Conservation (phyloP, 129 eudicot species). For the Lactuca sativa region DNA sequence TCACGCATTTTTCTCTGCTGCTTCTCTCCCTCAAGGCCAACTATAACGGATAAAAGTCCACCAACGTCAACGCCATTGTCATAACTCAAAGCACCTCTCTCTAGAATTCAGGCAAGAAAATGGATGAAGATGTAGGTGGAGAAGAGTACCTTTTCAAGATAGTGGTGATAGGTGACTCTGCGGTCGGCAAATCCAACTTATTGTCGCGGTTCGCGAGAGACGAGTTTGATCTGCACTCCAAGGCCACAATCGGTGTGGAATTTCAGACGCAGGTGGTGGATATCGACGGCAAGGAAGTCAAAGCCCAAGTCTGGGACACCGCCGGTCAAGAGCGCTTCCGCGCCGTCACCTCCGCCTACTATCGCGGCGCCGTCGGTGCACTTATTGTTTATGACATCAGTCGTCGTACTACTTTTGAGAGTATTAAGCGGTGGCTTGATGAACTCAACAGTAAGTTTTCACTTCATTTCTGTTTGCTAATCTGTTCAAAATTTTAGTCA, state of each 20-base stretch:
- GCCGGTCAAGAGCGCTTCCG: slow-evolving; percentile 97
- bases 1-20: slow-evolving; percentile 37
- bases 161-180: slow-evolving; percentile 91
- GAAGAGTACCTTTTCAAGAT: slow-evolving; percentile 93
- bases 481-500: not conserved
- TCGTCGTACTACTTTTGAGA: slow-evolving; percentile 70
- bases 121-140: slow-evolving; percentile 54
- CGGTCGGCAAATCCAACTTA: slow-evolving; percentile 78
- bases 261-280: slow-evolving; percentile 87
- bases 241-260: slow-evolving; percentile 95
- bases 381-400: slow-evolving; percentile 85
- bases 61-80: slow-evolving; percentile 23
- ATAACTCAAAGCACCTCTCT: slow-evolving; percentile 1
- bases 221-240: slow-evolving; percentile 81
- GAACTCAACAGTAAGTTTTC: slow-evolving; percentile 70
- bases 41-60: slow-evolving; percentile 1
- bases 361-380: slow-evolving; percentile 96
- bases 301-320: slow-evolving; percentile 97
- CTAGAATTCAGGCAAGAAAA: not conserved
- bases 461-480: not conserved
- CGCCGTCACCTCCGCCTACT: slow-evolving; percentile 95
- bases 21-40: slow-evolving; percentile 21
- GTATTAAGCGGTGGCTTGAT: slow-evolving; percentile 77
- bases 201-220: slow-evolving; percentile 72
- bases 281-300: slow-evolving; percentile 79